Conservation (phyloP, 106 monocot species). For the Iris macrosiphon region DNA sequence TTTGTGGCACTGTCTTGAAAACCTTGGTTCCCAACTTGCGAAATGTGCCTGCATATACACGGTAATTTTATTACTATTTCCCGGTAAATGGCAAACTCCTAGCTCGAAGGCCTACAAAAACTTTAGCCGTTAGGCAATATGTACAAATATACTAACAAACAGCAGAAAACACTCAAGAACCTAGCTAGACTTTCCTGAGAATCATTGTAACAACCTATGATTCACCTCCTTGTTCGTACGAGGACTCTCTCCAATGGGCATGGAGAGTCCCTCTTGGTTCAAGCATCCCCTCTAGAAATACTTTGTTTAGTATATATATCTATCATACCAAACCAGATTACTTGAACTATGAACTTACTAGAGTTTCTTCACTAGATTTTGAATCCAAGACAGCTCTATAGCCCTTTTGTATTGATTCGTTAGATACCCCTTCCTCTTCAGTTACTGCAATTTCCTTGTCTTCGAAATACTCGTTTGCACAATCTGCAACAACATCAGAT, state of each 20-base stretch:
- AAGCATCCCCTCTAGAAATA: too few species aligned
- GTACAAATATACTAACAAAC: too few species aligned
- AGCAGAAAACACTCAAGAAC: too few species aligned
- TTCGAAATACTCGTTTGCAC: slow-evolving; percentile 3
- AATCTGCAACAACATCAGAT: background rate
- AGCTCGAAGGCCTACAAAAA: background rate
- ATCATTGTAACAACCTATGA: too few species aligned
- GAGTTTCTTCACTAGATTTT: slow-evolving; percentile 14
- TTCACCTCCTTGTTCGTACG: too few species aligned
- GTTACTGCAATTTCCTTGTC: background rate
- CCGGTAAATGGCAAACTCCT: background rate
- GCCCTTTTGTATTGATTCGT: slow-evolving; percentile 5
- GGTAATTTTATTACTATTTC: background rate
- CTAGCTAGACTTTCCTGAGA: too few species aligned
- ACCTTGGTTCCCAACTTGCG: slow-evolving; percentile 80
- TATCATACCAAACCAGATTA: too few species aligned
- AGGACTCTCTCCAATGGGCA: too few species aligned
- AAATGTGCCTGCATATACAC: slow-evolving; percentile 49
- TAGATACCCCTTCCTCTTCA: background rate
- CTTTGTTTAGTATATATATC: too few species aligned
- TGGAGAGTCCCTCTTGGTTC: too few species aligned
- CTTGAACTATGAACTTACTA: slow-evolving; percentile 8
- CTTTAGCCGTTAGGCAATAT: too few species aligned
- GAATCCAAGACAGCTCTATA: slow-evolving; percentile 19
- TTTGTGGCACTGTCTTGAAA: slow-evolving; percentile 46